Conservation (phyloP, 305 asterid species). For the Nicotiana rustica region DNA sequence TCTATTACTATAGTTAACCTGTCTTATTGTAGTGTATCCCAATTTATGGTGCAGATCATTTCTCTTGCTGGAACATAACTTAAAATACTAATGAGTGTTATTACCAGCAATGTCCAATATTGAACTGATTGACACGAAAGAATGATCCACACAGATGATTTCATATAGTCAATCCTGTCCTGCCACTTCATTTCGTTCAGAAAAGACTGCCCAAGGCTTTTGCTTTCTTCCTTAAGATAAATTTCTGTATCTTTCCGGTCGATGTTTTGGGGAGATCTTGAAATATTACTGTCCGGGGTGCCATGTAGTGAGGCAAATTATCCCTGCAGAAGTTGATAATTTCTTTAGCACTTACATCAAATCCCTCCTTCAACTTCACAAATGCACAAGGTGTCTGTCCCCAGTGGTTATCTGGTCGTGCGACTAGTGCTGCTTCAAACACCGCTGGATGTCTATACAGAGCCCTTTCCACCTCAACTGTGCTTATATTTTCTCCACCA, state of each 20-base stretch:
- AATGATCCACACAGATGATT: not conserved
- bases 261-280: constrained; percentile 74
- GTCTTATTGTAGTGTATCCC: not conserved
- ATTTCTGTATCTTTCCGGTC: constrained; percentile 84
- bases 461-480: constrained; percentile 73
- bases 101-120: not conserved
- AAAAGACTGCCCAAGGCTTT: constrained; percentile 73
- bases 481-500: constrained; percentile 82
- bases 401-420: constrained; percentile 84
- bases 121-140: not conserved
- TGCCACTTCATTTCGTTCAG: not conserved
- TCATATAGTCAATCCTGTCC: not conserved
- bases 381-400: constrained; percentile 93
- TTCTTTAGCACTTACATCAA: constrained; percentile 48
- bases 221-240: constrained; percentile 74
- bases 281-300: constrained; percentile 75
- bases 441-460: constrained; percentile 69
- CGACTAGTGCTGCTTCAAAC: constrained; percentile 86
- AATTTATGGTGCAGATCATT: not conserved
- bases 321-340: constrained; percentile 66
- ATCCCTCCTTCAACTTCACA: constrained; percentile 81
- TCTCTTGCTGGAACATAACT: constrained; percentile 6
- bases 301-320: constrained; percentile 90
- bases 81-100: not conserved
- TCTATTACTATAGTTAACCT: not conserved